A percentile compares a stretch with the other conserved stretches of the same genome.
phyloP scores from a whole-genome alignment of 176 grass and related monocot genomes.

The Ensete ventricosum region DNA sequence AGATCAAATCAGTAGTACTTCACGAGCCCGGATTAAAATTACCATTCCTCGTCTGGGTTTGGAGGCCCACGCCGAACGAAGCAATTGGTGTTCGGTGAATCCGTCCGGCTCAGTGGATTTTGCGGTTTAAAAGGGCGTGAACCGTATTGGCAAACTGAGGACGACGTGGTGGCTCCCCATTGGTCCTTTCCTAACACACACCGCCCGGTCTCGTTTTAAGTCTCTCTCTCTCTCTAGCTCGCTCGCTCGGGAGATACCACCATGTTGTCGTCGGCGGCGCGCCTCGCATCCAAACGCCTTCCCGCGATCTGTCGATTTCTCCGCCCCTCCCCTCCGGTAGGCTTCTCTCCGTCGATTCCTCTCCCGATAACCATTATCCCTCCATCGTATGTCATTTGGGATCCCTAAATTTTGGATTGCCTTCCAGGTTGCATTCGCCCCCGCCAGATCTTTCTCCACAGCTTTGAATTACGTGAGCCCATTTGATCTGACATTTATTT shows the following conservation, averaged over 20 bases:
- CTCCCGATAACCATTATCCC: not conserved
- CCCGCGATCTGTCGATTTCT: conserved; percentile 1
- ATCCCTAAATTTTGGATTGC: not conserved
- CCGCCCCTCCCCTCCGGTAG: conserved; percentile 18
- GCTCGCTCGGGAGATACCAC: not conserved
- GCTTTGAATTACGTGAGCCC: conserved; percentile 16
- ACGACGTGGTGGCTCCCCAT: not conserved
- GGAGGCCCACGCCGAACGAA: too few species aligned
- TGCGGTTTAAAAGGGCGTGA: too few species aligned
- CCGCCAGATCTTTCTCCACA: conserved; percentile 30
- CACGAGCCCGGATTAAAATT: too few species aligned
- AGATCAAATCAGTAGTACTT: too few species aligned
- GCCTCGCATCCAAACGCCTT: not conserved
- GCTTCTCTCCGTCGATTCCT: not conserved
- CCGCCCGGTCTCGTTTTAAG: too few species aligned
- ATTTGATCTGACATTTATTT: not conserved
- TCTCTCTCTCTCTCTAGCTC: too few species aligned
- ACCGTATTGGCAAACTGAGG: too few species aligned
- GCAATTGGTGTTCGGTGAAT: too few species aligned
- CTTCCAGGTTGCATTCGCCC: conserved; percentile 4
- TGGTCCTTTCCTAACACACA: not conserved
- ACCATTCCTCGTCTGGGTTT: too few species aligned
- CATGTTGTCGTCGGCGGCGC: too few species aligned
- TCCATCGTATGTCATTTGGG: not conserved
- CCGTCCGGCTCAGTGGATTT: too few species aligned